Evolutionary conservation across 805 yeast genomes (phyloP), one percentile per base, ranked within the genome.

Genomic region (Kockiozyma suomiensis): DNA sequence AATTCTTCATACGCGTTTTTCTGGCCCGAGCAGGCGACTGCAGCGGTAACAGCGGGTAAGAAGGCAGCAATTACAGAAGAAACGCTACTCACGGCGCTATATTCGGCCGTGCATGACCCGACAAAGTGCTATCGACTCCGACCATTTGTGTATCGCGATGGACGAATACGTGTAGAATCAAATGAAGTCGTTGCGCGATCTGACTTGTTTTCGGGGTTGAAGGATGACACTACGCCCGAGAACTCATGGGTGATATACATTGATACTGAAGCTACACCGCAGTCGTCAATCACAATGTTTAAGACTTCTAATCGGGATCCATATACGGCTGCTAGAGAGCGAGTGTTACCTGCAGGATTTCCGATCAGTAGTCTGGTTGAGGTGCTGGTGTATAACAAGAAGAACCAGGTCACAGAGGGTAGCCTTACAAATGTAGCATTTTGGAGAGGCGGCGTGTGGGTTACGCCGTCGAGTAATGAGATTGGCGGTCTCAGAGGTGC

Each of bases 401-500:
- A 83, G 0, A 79, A 79, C 6, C 82, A 83, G 58, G 70, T 90
- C 15, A 82, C 86, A 74, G 99, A 93, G 73, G 96, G 96, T 0
- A 83, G 94, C 1, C 85, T 90, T 17, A 85, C 94, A 13, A 90
- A 87, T 68, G 79, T 92, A 10, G 97, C 97, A 0, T 74, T 91
- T 42, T 74, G 70, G 67, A 72, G 83, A 52, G 72, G 71, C 3
- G 82, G 79, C 46, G 70, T 72, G 28, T 94, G 96, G 93, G 74
- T 85, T 2, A 93, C 98, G 0, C 98, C 99, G 0, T 75, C 79
- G n/a, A 75, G 91, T 32, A 76, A 84, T 1, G 75, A 84, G 13
- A 62, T 68, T 12, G 98, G 98, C 0, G 90, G 97, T 70, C 77
- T 93, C 49, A 85, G 90, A 73, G 97, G 98, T 10, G 90, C 87